These are phyloP conservation scores for Hydnomerulius pinastri DNA, from an alignment of 768 basidiomycete species.

Conservation along the genomic window DNA sequence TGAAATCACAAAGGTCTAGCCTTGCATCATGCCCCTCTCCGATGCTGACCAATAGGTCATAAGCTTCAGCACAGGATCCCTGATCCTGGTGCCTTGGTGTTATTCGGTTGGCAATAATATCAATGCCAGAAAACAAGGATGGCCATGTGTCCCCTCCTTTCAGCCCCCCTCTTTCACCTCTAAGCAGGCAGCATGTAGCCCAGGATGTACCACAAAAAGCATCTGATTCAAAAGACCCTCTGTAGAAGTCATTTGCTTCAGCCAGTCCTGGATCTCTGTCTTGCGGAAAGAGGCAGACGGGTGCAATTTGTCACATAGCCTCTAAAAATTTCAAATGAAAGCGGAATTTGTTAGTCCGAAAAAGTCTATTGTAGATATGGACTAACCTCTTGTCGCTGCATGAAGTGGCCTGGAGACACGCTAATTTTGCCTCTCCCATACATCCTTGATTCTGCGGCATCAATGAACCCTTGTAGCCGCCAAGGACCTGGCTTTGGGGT, in stretches of 20 bases:
- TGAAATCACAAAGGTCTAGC: neutral
- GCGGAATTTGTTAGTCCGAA: too few relatives aligned
- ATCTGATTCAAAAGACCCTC: neutral
- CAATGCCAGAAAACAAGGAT: neutral
- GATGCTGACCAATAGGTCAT: constrained; percentile 8
- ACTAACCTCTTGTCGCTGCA: too few relatives aligned
- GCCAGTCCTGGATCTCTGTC: neutral
- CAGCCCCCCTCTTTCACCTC: too few relatives aligned
- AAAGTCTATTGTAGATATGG: too few relatives aligned
- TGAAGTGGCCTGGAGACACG: too few relatives aligned
- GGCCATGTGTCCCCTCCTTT: too few relatives aligned
- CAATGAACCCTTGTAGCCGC: neutral
- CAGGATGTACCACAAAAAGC: neutral
- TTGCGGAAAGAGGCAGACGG: neutral
- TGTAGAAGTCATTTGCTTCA: neutral
- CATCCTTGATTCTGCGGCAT: too few relatives aligned
- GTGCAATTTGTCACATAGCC: too few relatives aligned
- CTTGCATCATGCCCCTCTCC: neutral
- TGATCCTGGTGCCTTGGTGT: constrained; percentile 1
- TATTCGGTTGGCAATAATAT: constrained; percentile 1
- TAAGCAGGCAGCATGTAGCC: neutral
- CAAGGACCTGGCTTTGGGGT: neutral
- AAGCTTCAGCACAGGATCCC: neutral
- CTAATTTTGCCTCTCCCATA: too few relatives aligned
- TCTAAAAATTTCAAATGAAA: too few relatives aligned